Evolutionary conservation across 2,329 filamentous ascomycete species (phyloP), one percentile per base, ranked within the genome.

Genomic region (Hymenoscyphus albidus): DNA sequence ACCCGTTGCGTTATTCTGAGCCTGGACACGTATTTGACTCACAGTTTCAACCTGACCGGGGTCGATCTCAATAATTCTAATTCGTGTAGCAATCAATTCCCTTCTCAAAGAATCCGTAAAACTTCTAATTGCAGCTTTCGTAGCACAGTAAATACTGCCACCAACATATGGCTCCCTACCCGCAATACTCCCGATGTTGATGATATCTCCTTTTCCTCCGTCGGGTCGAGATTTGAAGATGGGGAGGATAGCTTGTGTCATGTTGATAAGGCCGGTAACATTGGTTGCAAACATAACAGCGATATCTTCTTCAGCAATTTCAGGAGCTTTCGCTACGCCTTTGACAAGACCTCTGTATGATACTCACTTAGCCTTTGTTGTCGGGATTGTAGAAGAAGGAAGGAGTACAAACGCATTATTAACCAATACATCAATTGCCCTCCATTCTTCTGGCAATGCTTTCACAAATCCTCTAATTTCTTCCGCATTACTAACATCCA

Each of bases 131-230:
- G 93, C 93, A 22, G 93, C 92, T 79, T 97, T 97, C 65, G 91
- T 93, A 0, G 93, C 92, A 77, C 93, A 97, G 83, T 97, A 97
- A 75, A 97, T 96, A 76, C 88, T 88, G 35, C 93, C 93, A 59
- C 92, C 92, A 0, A 87, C 82, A 77, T 97, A 97, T 12, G 91
- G 85, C 72, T 96, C 93, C 56, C 93, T 85, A 38, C 92, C 93
- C n/a, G 93, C 93, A 74, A 97, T 93, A 70, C 89, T 93, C 67
- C 93, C 93, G 74, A 97, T 88, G 75, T 97, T 98, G 80, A 99
- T 96, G 76, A 99, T 93, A 76, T 98, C 95, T 72, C 94, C 94
- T 55, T 85, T 81, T 64, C 93, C 93, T 65, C 90, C 89, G 64
- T 94, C 83, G 27, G 78, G 67, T 69, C 81, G 74, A 71, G 85